A percentile compares a stretch with the other conserved stretches of the same genome.
Conservation (phyloP, 2,329 filamentous ascomycete genomes). For the Cytospora paraplurivora region DNA sequence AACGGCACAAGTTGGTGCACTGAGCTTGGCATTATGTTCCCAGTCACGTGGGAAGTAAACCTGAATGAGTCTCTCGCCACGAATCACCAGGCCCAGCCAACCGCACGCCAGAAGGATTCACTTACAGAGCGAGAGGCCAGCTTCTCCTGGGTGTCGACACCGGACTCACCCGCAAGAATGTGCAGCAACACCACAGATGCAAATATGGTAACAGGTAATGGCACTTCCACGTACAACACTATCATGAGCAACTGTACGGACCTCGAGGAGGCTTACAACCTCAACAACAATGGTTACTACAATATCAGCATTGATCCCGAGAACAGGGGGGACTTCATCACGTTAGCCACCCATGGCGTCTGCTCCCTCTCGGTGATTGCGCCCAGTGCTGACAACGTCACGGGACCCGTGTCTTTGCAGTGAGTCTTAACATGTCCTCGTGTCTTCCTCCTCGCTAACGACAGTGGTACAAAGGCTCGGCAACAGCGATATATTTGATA, state of each 20-base stretch:
- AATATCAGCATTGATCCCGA: not conserved
- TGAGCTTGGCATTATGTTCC: no score
- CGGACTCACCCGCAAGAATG: not conserved
- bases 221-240: no score
- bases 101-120: not conserved
- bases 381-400: not conserved
- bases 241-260: not conserved
- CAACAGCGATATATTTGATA: not conserved
- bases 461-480: not conserved
- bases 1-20: not conserved
- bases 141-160: not conserved
- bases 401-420: not conserved
- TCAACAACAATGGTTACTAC: not conserved
- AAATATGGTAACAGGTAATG: not conserved
- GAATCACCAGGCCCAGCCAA: not conserved
- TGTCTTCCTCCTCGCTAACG: not conserved
- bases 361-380: not conserved
- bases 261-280: not conserved
- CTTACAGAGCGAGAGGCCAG: not conserved
- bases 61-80: not conserved
- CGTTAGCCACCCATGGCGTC: not conserved
- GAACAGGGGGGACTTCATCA: not conserved
- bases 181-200: not conserved
- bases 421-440: not conserved
- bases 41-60: not conserved